Evolutionary conservation across 2,329 filamentous ascomycete species (phyloP).

Genomic region (Fusarium abutilonis): DNA sequence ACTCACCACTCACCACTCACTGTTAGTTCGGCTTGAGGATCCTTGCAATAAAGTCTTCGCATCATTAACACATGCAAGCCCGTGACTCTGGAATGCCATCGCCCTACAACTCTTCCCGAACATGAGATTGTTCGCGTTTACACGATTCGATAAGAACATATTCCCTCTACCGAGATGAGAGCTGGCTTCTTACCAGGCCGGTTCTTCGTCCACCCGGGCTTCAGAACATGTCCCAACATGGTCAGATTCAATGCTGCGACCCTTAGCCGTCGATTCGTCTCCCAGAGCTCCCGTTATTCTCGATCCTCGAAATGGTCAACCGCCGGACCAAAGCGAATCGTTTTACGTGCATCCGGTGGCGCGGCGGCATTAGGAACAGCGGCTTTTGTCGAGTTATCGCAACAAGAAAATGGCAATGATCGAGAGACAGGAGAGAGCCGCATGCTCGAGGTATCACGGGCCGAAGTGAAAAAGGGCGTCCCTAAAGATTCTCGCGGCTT

Average conservation of each 20-base stretch:
- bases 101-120: conserved; percentile 17
- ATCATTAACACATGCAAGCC: conserved; percentile 38
- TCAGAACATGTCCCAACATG: conserved; percentile 44
- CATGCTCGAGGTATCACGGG: conserved; percentile 84
- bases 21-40: conserved; percentile 21
- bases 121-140: conserved; percentile 34
- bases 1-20: conserved; percentile 4
- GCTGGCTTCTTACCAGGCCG: conserved; percentile 56
- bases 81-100: conserved; percentile 25
- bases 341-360: conserved; percentile 55
- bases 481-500: conserved; percentile 69
- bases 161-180: conserved; percentile 56
- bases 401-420: conserved; percentile 60
- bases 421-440: conserved; percentile 79
- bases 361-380: conserved; percentile 61
- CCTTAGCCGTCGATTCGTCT: conserved; percentile 39
- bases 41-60: conserved; percentile 35
- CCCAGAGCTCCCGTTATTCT: conserved; percentile 40
- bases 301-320: conserved; percentile 44
- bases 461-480: conserved; percentile 78
- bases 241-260: conserved; percentile 15
- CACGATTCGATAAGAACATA: conserved; percentile 8
- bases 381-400: conserved; percentile 67
- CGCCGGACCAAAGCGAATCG: conserved; percentile 38
- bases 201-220: conserved; percentile 54